phyloP scores from a whole-genome alignment of 345 rosid species.

The Syzygium oleosum region DNA sequence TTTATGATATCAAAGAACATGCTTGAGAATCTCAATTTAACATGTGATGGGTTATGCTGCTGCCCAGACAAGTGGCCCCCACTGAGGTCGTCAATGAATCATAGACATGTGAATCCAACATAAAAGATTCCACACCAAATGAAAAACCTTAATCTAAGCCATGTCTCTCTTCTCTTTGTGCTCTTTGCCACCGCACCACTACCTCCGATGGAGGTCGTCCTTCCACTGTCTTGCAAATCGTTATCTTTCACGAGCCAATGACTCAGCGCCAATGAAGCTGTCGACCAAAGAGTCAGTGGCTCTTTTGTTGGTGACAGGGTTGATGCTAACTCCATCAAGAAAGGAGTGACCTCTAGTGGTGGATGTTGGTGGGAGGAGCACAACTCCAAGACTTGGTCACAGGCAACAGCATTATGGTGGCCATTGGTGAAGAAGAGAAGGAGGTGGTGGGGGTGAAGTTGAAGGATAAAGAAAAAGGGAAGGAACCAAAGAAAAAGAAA shows the following conservation, averaged over 20 bases:
- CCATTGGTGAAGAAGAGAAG: not conserved
- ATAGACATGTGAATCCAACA: not conserved
- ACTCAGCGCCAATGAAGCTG: not conserved
- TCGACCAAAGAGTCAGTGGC: not conserved
- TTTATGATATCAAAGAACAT: not conserved
- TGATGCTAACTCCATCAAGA: not conserved
- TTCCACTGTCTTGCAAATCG: not conserved
- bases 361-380: not conserved
- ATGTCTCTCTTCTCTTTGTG: not conserved
- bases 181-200: not conserved
- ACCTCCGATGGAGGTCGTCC: not conserved
- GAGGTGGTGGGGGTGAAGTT: not conserved
- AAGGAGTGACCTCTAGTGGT: not conserved
- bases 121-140: not conserved
- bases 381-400: not conserved
- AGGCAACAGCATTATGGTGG: not conserved
- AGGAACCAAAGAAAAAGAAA: not conserved
- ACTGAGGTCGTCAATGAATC: not conserved
- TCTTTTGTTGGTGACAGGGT: not conserved
- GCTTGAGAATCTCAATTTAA: not conserved
- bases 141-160: not conserved
- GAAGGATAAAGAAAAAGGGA: not conserved
- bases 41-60: not conserved
- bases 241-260: not conserved
- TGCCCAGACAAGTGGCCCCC: not conserved